Conservation (phyloP, 164 flowering plant species). For the Hamamelis virginiana region DNA sequence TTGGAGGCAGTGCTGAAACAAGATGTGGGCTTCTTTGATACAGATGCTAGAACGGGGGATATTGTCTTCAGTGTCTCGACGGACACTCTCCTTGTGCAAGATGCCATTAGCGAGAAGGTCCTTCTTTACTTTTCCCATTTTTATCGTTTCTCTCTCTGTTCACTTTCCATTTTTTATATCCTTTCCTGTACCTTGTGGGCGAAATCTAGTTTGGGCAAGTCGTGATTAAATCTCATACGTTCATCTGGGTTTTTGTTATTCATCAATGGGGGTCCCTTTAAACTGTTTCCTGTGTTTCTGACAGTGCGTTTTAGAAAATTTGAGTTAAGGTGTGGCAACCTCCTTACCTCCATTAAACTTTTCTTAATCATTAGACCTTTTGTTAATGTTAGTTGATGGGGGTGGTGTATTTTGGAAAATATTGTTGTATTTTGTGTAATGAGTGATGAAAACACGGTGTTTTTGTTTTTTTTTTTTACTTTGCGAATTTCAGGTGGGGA, state of each 20-base stretch:
- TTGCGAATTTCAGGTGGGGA: slow-evolving; percentile 67
- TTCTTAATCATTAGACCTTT: background rate
- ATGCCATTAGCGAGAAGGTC: slow-evolving; percentile 99
- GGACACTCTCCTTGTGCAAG: slow-evolving; percentile 96
- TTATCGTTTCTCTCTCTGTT: background rate
- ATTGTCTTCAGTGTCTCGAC: slow-evolving; percentile 94
- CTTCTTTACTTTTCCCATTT: background rate
- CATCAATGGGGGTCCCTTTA: slow-evolving; percentile 23
- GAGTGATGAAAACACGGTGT: background rate
- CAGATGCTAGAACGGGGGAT: slow-evolving; percentile 97
- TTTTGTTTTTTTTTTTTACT: background rate
- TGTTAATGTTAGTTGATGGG: too few relatives aligned
- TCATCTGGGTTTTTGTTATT: slow-evolving; percentile 9
- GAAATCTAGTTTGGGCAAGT: slow-evolving; percentile 6
- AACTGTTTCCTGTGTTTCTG: background rate
- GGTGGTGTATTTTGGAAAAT: too few relatives aligned
- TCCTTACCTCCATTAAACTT: too few relatives aligned
- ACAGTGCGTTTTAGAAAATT: slow-evolving; percentile 21
- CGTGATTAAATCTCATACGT: background rate
- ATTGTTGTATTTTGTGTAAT: background rate
- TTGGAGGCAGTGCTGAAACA: slow-evolving; percentile 91
- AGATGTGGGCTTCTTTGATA: slow-evolving; percentile 96
- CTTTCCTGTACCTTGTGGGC: background rate
- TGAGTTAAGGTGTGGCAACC: slow-evolving; percentile 18
- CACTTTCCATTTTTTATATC: too few relatives aligned